Conservation (phyloP, 2,329 filamentous ascomycete species). For the Colletotrichum sp. region DNA sequence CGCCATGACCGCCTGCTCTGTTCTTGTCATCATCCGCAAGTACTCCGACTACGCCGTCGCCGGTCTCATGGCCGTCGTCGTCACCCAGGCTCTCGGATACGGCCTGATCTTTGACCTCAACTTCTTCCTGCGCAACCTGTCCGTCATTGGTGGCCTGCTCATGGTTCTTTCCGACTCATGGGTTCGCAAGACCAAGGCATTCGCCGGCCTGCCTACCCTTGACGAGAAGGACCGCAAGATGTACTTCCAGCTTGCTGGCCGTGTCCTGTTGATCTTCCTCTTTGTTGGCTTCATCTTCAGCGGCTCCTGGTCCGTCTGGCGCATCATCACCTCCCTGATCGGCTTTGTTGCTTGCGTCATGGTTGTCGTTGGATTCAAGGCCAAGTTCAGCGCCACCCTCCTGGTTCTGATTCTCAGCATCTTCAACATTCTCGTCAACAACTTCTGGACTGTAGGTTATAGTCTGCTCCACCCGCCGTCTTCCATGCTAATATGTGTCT, state of each 20-base stretch:
- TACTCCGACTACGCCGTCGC: slow-evolving; percentile 92
- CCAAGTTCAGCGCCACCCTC: slow-evolving; percentile 97
- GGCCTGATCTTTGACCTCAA: slow-evolving; percentile 98
- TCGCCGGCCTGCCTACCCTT: slow-evolving; percentile 89
- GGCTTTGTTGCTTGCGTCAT: slow-evolving; percentile 94
- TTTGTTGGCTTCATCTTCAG: slow-evolving; percentile 97
- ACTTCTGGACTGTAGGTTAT: slow-evolving; percentile 95
- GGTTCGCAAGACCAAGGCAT: slow-evolving; percentile 97
- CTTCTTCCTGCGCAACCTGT: slow-evolving; percentile 99
- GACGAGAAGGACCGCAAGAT: slow-evolving; percentile 99
- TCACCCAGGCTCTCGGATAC: slow-evolving; percentile 94
- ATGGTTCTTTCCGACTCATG: slow-evolving; percentile 99
- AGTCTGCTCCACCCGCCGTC: background rate
- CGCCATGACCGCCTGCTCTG: slow-evolving; percentile 83
- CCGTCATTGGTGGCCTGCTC: slow-evolving; percentile 93
- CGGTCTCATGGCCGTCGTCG: slow-evolving; percentile 88
- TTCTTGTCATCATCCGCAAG: slow-evolving; percentile 88
- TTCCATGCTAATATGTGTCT: background rate
- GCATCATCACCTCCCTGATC: slow-evolving; percentile 82
- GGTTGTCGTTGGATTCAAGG: slow-evolving; percentile 99
- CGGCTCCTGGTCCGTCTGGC: slow-evolving; percentile 89
- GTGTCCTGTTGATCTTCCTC: slow-evolving; percentile 95
- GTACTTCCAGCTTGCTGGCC: slow-evolving; percentile 98
- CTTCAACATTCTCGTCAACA: slow-evolving; percentile 98
- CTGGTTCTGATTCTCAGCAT: slow-evolving; percentile 93